phyloP scores from a whole-genome alignment of 768 basidiomycete genomes.

The Ramaria rubella region DNA sequence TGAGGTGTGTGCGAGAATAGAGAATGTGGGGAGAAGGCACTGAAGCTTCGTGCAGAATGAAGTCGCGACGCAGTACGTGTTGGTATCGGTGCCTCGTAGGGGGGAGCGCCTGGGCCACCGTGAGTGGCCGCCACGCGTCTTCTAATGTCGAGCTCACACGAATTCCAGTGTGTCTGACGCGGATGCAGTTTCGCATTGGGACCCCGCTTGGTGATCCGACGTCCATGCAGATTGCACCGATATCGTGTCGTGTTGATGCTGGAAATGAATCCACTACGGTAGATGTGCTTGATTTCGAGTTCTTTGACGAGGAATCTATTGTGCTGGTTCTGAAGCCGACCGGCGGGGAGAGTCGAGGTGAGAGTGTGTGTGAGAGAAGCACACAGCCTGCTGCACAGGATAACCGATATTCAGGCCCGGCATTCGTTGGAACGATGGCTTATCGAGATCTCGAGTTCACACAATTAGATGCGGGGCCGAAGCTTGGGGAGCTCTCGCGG shows the following conservation, averaged over 20 bases:
- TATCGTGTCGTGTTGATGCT: constrained; percentile 34
- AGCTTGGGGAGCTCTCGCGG: constrained; percentile 50
- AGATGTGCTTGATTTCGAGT: constrained; percentile 60
- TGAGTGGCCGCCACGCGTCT: neutral
- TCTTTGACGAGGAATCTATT: constrained; percentile 70
- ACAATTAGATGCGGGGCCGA: constrained; percentile 37
- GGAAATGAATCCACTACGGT: constrained; percentile 34
- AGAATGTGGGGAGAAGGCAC: neutral
- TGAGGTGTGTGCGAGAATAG: neutral
- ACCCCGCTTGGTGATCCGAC: constrained; percentile 25
- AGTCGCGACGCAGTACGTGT: constrained; percentile 9
- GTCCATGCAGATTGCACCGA: constrained; percentile 30
- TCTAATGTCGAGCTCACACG: neutral
- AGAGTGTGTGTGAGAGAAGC: constrained; percentile 19
- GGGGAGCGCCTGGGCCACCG: neutral
- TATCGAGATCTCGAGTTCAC: constrained; percentile 60
- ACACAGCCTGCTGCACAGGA: constrained; percentile 27
- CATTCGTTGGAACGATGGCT: constrained; percentile 55
- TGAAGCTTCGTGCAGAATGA: neutral
- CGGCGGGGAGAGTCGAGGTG: constrained; percentile 41
- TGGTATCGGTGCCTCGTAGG: neutral
- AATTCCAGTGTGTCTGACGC: constrained; percentile 48
- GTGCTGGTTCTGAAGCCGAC: constrained; percentile 56
- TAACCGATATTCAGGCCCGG: constrained; percentile 41
- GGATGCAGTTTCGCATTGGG: constrained; percentile 43